Percentiles rank a stretch among this genome's conserved stretches.
phyloP scores from a whole-genome alignment of 495 filamentous ascomycete species.

The Annulohypoxylon bovei region DNA sequence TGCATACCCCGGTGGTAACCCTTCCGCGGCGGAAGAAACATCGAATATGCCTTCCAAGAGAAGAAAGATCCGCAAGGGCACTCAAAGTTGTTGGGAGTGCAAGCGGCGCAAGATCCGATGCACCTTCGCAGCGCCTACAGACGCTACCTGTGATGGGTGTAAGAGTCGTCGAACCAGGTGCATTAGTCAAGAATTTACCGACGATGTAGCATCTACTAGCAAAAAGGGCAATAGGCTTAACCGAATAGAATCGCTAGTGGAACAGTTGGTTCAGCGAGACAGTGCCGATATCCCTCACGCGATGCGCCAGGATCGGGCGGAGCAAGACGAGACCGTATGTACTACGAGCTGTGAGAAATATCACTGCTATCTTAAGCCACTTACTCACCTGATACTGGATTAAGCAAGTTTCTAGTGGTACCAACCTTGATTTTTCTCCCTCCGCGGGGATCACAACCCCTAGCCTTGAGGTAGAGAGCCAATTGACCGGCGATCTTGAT shows the following conservation, averaged over 20 bases:
- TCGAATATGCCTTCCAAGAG: conserved; percentile 23
- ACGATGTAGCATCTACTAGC: conserved; percentile 32
- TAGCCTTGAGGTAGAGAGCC: conserved; percentile 1
- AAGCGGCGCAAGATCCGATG: conserved; percentile 61
- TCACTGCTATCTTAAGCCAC: not conserved
- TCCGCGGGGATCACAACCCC: too few relatives aligned
- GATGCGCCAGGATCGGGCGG: not conserved
- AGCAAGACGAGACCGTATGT: not conserved
- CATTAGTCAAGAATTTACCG: conserved; percentile 52
- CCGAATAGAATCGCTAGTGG: conserved; percentile 45
- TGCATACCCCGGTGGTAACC: not conserved
- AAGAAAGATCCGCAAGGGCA: conserved; percentile 59
- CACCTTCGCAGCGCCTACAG: conserved; percentile 48
- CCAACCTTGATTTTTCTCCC: conserved; percentile 16
- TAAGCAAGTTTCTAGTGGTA: not conserved
- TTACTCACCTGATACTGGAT: not conserved
- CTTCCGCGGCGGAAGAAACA: conserved; percentile 6
- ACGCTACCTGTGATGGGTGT: conserved; percentile 56
- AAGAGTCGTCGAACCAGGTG: conserved; percentile 49
- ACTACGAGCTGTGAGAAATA: not conserved
- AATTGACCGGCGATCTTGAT: conserved; percentile 32
- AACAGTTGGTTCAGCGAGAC: conserved; percentile 37
- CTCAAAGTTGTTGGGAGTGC: conserved; percentile 63
- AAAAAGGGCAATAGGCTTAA: conserved; percentile 40
- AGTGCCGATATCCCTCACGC: not conserved